These are phyloP conservation scores for Lactarius tabidus DNA, from an alignment of 768 basidiomycete species.

Conservation along the genomic window DNA sequence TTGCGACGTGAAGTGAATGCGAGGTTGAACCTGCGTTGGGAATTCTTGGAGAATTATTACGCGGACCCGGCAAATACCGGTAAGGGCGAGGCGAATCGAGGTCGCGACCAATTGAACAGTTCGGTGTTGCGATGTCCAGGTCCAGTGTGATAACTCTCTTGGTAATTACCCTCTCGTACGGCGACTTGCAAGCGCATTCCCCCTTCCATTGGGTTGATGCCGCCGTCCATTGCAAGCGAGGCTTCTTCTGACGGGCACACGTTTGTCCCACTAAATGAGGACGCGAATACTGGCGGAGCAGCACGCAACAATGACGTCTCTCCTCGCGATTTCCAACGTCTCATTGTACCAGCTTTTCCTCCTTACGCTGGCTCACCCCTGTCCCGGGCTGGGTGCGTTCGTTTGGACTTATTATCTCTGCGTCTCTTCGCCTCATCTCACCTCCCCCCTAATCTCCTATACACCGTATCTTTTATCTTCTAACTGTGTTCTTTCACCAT, in stretches of 20 bases:
- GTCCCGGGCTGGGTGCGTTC: slow-evolving; percentile 32
- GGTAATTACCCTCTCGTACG: not conserved
- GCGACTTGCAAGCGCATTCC: not conserved
- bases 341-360: slow-evolving; percentile 9
- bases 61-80: not conserved
- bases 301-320: slow-evolving; percentile 14
- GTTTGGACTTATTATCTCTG: not conserved
- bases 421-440: not conserved
- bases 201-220: slow-evolving; percentile 4
- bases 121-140: not conserved
- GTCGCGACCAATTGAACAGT: not conserved
- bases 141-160: not conserved
- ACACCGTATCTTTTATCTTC: not conserved
- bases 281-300: not conserved
- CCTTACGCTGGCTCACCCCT: slow-evolving; percentile 29
- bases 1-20: slow-evolving; percentile 21
- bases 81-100: not conserved
- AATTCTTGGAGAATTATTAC: not conserved
- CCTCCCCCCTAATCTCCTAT: slow-evolving; percentile 2
- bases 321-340: slow-evolving; percentile 28
- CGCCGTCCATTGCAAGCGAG: slow-evolving; percentile 17
- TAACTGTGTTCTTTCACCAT: slow-evolving; percentile 9
- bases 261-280: slow-evolving; percentile 18
- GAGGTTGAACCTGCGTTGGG: not conserved
- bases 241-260: slow-evolving; percentile 19